These are phyloP conservation scores for Filosporella fistucella DNA, from an alignment of 495 filamentous ascomycete genomes.

Conservation along the genomic window DNA sequence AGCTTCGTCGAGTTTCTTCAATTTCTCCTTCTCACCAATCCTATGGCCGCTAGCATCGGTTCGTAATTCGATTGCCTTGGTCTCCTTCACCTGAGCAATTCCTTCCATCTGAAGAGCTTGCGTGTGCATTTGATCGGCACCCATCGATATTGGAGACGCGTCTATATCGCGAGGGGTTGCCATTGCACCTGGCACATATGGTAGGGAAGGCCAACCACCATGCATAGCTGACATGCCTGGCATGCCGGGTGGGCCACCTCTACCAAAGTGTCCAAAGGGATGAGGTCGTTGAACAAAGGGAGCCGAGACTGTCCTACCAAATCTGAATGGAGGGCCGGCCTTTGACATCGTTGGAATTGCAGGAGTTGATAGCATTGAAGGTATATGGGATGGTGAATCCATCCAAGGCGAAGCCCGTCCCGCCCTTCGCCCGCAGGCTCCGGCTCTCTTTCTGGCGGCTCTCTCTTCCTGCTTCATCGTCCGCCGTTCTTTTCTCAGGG, in stretches of 20 bases:
- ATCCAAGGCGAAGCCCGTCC: neutral
- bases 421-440: neutral
- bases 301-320: neutral
- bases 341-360: too few species aligned
- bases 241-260: neutral
- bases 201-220: slow-evolving; percentile 12
- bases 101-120: slow-evolving; percentile 8
- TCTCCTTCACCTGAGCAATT: slow-evolving; percentile 6
- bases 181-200: slow-evolving; percentile 4
- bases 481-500: slow-evolving; percentile 22
- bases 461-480: slow-evolving; percentile 22
- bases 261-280: too few species aligned
- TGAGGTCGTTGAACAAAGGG: neutral
- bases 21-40: slow-evolving; percentile 8
- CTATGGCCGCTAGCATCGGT: neutral
- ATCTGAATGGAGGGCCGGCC: neutral
- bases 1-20: slow-evolving; percentile 12
- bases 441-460: neutral
- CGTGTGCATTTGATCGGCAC: slow-evolving; percentile 10
- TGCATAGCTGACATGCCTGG: slow-evolving; percentile 10
- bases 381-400: neutral
- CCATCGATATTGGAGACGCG: neutral
- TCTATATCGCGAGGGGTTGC: neutral
- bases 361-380: neutral
- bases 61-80: slow-evolving; percentile 1